Evolutionary conservation across 2,329 filamentous ascomycete genomes (phyloP).

Genomic region (Microdochium bolleyi): DNA sequence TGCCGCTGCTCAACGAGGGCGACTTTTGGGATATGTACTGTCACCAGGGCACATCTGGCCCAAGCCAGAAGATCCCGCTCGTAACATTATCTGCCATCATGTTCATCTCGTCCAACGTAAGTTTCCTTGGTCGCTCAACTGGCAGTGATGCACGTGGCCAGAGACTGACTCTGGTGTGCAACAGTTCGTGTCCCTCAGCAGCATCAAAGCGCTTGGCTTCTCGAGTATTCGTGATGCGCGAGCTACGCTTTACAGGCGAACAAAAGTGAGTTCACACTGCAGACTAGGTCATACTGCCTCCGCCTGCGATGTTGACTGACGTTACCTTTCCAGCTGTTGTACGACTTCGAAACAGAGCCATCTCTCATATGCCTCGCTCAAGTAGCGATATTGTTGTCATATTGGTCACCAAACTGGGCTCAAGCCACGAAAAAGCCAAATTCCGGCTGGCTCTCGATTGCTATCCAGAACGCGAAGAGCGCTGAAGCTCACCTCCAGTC

Average conservation of each 20-base stretch:
- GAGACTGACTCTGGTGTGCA: not conserved
- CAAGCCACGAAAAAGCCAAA: conserved; percentile 29
- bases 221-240: conserved; percentile 32
- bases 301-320: not conserved
- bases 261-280: conserved; percentile 21
- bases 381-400: conserved; percentile 32
- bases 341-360: conserved; percentile 34
- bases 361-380: conserved; percentile 31
- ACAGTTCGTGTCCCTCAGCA: conserved; percentile 28
- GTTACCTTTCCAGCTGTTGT: conserved; percentile 24
- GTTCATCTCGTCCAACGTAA: conserved; percentile 32
- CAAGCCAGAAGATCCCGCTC: conserved; percentile 26
- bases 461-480: conserved; percentile 40
- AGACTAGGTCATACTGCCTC: not conserved
- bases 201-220: conserved; percentile 32
- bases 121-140: conserved; percentile 2
- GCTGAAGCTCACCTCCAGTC: conserved; percentile 34
- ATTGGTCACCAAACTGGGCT: conserved; percentile 25
- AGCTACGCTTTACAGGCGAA: conserved; percentile 32
- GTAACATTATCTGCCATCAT: conserved; percentile 37
- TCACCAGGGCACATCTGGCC: conserved; percentile 9
- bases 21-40: conserved; percentile 39
- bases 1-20: conserved; percentile 35
- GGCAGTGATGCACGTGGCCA: not conserved
- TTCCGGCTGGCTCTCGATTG: conserved; percentile 38